Evolutionary conservation across 441 rosid species (phyloP).

Genomic region (Croton setiger): DNA sequence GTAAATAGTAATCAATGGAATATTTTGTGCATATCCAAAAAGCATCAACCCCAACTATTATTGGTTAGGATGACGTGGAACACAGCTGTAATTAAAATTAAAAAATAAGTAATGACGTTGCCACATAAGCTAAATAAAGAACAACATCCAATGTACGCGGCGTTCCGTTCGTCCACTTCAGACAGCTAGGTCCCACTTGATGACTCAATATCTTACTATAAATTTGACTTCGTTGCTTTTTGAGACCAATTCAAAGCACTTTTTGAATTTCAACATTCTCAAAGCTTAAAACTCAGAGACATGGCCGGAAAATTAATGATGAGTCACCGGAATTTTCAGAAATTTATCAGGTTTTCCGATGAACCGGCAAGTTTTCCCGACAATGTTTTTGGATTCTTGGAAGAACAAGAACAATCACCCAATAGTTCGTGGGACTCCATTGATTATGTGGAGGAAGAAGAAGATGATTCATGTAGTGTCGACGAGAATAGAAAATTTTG

Average conservation of each 20-base stretch:
- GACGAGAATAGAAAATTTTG: constrained; percentile 56
- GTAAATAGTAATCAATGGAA: constrained; percentile 5
- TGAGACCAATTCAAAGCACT: constrained; percentile 17
- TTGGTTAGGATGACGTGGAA: constrained; percentile 39
- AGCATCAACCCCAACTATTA: constrained; percentile 18
- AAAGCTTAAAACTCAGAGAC: neutral
- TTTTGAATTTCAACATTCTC: neutral
- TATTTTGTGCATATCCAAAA: constrained; percentile 46
- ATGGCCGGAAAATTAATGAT: constrained; percentile 11
- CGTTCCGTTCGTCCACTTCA: constrained; percentile 49
- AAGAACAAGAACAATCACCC: constrained; percentile 37
- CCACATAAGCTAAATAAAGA: constrained; percentile 29
- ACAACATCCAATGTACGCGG: constrained; percentile 40
- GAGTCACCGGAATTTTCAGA: constrained; percentile 31
- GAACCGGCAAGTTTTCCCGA: constrained; percentile 56
- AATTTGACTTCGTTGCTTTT: constrained; percentile 14
- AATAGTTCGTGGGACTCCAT: constrained; percentile 21
- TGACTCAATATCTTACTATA: constrained; percentile 31
- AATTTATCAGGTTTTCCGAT: constrained; percentile 43
- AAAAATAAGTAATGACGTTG: neutral
- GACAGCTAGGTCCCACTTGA: constrained; percentile 33
- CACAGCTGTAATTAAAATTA: constrained; percentile 34
- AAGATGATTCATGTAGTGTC: constrained; percentile 25
- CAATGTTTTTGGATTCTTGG: constrained; percentile 55
- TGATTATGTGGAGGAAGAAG: constrained; percentile 24